phyloP scores from a whole-genome alignment of 2,329 filamentous ascomycete species.

The Ascochyta pisi region DNA sequence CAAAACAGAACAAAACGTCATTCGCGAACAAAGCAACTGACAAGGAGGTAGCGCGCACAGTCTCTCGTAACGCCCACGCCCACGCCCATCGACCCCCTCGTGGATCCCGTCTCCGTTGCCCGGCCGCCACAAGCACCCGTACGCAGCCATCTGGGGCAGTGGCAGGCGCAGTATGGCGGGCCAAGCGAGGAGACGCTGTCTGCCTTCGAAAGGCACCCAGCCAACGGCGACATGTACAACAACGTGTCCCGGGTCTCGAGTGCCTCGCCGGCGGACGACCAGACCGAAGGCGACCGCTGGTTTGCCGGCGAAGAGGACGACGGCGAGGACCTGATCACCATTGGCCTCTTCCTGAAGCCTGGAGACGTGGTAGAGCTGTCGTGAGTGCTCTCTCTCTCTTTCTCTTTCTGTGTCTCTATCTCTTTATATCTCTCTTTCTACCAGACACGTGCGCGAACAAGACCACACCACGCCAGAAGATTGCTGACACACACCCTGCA shows the following conservation, averaged over 20 bases:
- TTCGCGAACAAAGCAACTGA: constrained; percentile 13
- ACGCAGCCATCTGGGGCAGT: constrained; percentile 45
- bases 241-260: constrained; percentile 31
- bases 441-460: no score
- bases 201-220: constrained; percentile 42
- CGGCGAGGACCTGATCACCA: constrained; percentile 43
- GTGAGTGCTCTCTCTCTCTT: constrained; percentile 17
- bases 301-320: constrained; percentile 33
- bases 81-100: constrained; percentile 5
- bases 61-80: constrained; percentile 9
- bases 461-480: no score
- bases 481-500: not conserved
- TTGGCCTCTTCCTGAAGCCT: constrained; percentile 48
- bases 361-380: constrained; percentile 60
- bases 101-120: constrained; percentile 22
- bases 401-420: no score
- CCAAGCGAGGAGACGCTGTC: constrained; percentile 38
- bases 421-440: not conserved
- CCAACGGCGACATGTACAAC: constrained; percentile 33
- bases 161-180: constrained; percentile 53
- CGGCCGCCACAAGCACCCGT: constrained; percentile 28
- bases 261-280: constrained; percentile 33
- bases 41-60: constrained; percentile 22
- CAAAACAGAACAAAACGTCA: not conserved
- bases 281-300: constrained; percentile 29